These are phyloP conservation scores for Calocybe indica DNA, from an alignment of 768 basidiomycete genomes.

Conservation along the genomic window DNA sequence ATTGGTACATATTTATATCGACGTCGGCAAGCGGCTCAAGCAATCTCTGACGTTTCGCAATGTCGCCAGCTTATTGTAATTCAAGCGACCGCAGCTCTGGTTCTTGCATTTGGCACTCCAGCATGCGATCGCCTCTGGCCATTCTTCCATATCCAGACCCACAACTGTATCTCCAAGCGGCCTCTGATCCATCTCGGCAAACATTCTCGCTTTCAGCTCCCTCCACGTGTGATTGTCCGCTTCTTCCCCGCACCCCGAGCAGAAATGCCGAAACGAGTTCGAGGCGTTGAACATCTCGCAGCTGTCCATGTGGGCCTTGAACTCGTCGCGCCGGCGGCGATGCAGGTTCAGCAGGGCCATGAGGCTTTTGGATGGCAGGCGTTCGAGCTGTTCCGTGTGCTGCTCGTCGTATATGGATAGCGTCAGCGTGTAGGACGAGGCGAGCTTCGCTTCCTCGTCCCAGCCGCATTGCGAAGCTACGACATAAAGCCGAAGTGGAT, in stretches of 20 bases:
- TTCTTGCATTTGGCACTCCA: conserved; percentile 31
- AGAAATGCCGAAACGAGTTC: conserved; percentile 23
- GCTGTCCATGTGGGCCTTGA: conserved; percentile 30
- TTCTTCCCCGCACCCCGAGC: conserved; percentile 25
- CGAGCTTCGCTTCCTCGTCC: conserved; percentile 36
- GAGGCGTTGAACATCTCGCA: conserved; percentile 30
- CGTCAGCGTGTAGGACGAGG: conserved; percentile 34
- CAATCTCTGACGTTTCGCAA: conserved; percentile 25
- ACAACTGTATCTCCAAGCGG: conserved; percentile 32
- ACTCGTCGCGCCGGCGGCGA: conserved; percentile 29
- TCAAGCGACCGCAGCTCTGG: conserved; percentile 21
- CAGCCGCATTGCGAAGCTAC: conserved; percentile 39
- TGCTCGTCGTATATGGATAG: conserved; percentile 31
- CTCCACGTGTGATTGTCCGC: conserved; percentile 33
- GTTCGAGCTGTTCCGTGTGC: conserved; percentile 23
- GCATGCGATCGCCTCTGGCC: conserved; percentile 33
- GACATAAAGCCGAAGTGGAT: conserved; percentile 43
- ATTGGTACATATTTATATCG: background rate
- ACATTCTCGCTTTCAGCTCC: conserved; percentile 32
- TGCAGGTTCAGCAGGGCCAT: conserved; percentile 35
- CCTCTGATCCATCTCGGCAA: conserved; percentile 31
- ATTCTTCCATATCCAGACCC: conserved; percentile 35
- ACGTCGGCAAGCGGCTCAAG: conserved; percentile 20
- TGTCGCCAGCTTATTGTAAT: conserved; percentile 29
- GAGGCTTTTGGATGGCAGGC: conserved; percentile 27